A percentile compares a stretch with the other conserved stretches of the same genome.
phyloP scores from a whole-genome alignment of 805 yeast species.

The Danielia reshetovae region DNA sequence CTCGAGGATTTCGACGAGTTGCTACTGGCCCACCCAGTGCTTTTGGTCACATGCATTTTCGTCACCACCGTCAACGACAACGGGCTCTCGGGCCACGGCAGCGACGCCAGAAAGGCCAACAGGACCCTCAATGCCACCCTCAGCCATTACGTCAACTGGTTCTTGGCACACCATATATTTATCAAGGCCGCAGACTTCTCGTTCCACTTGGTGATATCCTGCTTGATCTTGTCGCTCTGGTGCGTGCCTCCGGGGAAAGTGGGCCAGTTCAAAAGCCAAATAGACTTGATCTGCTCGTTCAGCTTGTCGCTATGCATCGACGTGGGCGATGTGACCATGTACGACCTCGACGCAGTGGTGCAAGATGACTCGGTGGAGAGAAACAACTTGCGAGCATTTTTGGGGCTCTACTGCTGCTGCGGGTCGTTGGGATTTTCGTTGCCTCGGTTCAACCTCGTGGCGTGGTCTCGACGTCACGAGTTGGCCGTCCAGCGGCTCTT shows the following conservation, averaged over 20 bases:
- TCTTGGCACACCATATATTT: constrained; percentile 41
- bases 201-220: constrained; percentile 38
- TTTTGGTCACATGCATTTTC: constrained; percentile 40
- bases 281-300: constrained; percentile 43
- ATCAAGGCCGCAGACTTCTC: constrained; percentile 42
- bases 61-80: constrained; percentile 46
- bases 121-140: constrained; percentile 40
- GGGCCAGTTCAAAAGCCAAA: constrained; percentile 52
- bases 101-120: constrained; percentile 9
- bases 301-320: constrained; percentile 48
- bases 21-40: constrained; percentile 39
- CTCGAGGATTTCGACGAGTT: constrained; percentile 37
- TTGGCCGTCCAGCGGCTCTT: constrained; percentile 22
- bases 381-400: constrained; percentile 36
- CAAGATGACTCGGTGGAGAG: constrained; percentile 21
- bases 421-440: constrained; percentile 49
- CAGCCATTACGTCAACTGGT: constrained; percentile 42
- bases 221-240: constrained; percentile 48
- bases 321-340: constrained; percentile 27
- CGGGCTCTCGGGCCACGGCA: constrained; percentile 7
- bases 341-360: constrained; percentile 1
- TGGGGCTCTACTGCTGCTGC: constrained; percentile 49
- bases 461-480: constrained; percentile 45
- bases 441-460: constrained; percentile 47
- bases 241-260: constrained; percentile 48